A percentile compares a stretch with the other conserved stretches of the same genome.
phyloP scores from a whole-genome alignment of 768 basidiomycete species.

The Arthromyces matolae region DNA sequence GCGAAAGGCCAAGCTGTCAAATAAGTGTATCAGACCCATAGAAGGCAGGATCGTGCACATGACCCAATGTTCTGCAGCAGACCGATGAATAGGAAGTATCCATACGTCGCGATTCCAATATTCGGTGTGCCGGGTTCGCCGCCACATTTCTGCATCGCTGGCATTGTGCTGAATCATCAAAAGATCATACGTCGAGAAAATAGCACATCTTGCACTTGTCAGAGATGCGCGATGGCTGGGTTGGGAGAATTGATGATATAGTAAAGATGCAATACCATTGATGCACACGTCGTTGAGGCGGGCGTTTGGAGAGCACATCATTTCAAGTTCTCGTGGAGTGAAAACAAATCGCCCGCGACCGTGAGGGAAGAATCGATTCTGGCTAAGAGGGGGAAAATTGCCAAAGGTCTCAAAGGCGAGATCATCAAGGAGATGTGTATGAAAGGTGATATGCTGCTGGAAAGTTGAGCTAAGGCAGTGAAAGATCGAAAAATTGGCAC shows the following conservation, averaged over 20 bases:
- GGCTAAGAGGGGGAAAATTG: neutral
- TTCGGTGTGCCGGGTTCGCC: neutral
- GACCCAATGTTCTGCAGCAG: constrained; percentile 28
- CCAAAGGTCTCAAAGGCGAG: constrained; percentile 2
- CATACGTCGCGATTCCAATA: constrained; percentile 33
- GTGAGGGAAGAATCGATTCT: neutral
- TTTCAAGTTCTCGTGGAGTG: neutral
- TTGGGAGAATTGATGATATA: constrained; percentile 7
- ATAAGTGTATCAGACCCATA: constrained; percentile 20
- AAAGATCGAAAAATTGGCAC: too few relatives aligned
- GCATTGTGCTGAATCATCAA: constrained; percentile 15
- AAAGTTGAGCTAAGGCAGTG: too few relatives aligned
- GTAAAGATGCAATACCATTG: constrained; percentile 20
- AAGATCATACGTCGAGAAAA: neutral
- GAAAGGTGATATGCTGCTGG: too few relatives aligned
- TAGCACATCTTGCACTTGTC: neutral
- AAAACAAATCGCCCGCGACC: neutral
- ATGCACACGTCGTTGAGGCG: constrained; percentile 24
- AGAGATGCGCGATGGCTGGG: neutral
- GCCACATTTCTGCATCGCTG: constrained; percentile 21
- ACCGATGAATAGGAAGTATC: constrained; percentile 36
- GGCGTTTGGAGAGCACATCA: neutral
- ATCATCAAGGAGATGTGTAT: too few relatives aligned
- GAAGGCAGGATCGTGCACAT: constrained; percentile 21
- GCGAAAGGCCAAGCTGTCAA: constrained; percentile 28